phyloP scores from a whole-genome alignment of 495 filamentous ascomycete species.

The Daldinia decipiens region DNA sequence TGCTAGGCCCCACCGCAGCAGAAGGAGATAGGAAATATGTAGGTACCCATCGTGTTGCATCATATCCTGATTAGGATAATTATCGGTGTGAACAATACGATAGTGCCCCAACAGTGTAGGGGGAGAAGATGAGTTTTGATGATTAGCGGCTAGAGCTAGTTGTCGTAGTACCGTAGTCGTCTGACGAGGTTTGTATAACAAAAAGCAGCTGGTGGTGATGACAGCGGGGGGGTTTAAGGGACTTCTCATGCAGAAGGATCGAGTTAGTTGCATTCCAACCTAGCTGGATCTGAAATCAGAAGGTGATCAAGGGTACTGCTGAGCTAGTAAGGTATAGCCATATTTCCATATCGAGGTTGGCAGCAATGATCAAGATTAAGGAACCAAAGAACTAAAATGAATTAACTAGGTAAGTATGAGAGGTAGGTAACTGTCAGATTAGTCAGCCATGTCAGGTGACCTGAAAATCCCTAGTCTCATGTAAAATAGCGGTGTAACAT shows the following conservation, averaged over 20 bases:
- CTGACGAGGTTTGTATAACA: conserved; percentile 29
- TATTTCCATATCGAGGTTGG: conserved; percentile 3
- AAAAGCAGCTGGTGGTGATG: conserved; percentile 5
- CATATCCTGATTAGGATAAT: conserved; percentile 13
- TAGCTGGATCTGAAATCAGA: conserved; percentile 32
- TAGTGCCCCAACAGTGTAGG: conserved; percentile 4
- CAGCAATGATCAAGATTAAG: conserved; percentile 10
- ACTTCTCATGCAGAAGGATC: conserved; percentile 20
- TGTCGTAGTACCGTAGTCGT: conserved; percentile 6
- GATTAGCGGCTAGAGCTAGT: background rate
- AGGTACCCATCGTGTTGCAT: conserved; percentile 21
- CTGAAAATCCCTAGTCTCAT: too few relatives aligned
- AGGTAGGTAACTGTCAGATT: too few relatives aligned
- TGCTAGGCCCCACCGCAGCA: conserved; percentile 16
- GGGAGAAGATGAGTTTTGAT: background rate
- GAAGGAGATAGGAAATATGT: conserved; percentile 14
- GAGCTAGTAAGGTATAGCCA: background rate
- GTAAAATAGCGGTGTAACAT: too few relatives aligned
- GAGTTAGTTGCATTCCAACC: conserved; percentile 15
- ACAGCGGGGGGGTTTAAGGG: conserved; percentile 16
- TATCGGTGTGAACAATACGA: conserved; percentile 28
- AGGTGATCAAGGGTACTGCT: conserved; percentile 13
- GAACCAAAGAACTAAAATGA: background rate
- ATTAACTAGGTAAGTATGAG: background rate
- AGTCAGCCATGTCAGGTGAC: too few relatives aligned